Evolutionary conservation across 441 rosid genomes (phyloP).

Genomic region (Pelargonium cotyledonis): DNA sequence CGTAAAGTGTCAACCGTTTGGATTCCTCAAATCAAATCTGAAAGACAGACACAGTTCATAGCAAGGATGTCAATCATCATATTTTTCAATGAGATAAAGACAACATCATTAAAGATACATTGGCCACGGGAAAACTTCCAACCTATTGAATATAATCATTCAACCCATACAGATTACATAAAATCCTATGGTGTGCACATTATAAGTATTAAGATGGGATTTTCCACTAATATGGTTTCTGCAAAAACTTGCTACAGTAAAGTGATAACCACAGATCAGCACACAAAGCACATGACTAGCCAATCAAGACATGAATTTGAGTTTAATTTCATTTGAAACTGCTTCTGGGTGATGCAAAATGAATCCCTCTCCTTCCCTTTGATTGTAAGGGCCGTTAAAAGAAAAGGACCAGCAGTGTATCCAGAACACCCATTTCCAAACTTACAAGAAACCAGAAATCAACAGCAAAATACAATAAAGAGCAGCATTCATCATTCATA

Average conservation of each 20-base stretch:
- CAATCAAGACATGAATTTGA: background rate
- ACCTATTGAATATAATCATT: too few relatives aligned
- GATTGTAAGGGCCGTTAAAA: background rate
- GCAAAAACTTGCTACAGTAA: too few relatives aligned
- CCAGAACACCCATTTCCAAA: background rate
- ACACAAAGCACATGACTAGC: background rate
- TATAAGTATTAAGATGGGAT: too few relatives aligned
- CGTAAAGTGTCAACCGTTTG: background rate
- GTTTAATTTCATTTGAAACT: background rate
- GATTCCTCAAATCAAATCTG: background rate
- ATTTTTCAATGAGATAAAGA: background rate
- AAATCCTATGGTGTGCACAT: too few relatives aligned
- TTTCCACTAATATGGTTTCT: too few relatives aligned
- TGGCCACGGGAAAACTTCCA: too few relatives aligned
- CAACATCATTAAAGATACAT: background rate
- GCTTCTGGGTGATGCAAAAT: too few relatives aligned
- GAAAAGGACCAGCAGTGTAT: background rate
- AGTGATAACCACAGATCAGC: too few relatives aligned
- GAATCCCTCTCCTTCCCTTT: background rate
- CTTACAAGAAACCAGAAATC: background rate
- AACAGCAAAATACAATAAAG: too few relatives aligned
- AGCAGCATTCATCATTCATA: too few relatives aligned
- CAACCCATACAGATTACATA: too few relatives aligned
- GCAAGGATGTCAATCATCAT: background rate
- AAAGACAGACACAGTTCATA: conserved; percentile 9